Conservation (phyloP, 2,329 filamentous ascomycete genomes). For the Trichoderma semiorbis region DNA sequence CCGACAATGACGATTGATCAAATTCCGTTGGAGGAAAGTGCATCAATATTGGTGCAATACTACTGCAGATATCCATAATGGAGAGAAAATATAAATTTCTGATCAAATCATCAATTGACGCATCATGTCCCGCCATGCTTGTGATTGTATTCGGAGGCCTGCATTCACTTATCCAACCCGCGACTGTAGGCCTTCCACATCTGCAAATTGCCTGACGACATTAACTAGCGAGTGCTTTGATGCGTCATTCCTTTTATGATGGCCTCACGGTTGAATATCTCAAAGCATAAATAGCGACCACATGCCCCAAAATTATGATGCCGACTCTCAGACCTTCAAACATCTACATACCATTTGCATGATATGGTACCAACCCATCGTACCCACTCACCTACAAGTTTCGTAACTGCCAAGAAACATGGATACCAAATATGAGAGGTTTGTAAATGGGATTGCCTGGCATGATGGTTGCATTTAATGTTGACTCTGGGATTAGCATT, state of each 20-base stretch:
- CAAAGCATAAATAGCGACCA: neutral
- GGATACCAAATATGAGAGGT: neutral
- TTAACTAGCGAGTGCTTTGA: neutral
- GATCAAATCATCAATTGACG: neutral
- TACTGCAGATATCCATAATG: neutral
- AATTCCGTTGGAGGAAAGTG: neutral
- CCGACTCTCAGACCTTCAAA: neutral
- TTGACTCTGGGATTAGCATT: neutral
- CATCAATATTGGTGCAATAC: neutral
- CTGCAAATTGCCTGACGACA: neutral
- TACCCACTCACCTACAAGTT: neutral
- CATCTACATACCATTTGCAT: too few relatives aligned
- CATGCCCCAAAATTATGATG: neutral
- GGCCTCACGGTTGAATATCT: neutral
- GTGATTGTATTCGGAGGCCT: neutral
- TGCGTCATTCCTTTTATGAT: neutral
- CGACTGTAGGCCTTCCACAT: neutral
- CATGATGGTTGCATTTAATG: neutral
- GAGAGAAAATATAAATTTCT: neutral
- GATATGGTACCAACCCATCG: too few relatives aligned
- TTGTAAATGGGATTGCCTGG: neutral
- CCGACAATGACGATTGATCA: neutral
- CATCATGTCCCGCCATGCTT: neutral
- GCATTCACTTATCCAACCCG: neutral
- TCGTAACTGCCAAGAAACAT: neutral